Percentiles rank a stretch among this genome's conserved stretches.
These are phyloP conservation scores for Scleroderma bovista DNA, from an alignment of 768 basidiomycete species.

Conservation along the genomic window DNA sequence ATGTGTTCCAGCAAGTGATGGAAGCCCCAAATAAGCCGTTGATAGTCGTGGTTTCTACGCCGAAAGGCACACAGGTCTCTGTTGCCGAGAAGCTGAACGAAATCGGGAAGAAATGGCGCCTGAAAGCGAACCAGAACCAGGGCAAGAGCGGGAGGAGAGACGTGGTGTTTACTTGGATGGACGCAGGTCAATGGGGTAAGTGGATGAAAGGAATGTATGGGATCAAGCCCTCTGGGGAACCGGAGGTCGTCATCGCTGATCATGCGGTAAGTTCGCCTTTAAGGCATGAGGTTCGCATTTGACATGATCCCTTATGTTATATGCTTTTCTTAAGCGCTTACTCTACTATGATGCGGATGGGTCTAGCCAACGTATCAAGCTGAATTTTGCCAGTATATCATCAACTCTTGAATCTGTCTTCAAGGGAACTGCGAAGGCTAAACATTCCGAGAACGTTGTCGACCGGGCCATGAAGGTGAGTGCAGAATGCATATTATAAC, in stretches of 20 bases:
- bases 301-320: background rate
- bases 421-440: constrained; percentile 41
- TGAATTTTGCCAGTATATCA: constrained; percentile 56
- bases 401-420: constrained; percentile 65
- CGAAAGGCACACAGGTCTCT: constrained; percentile 28
- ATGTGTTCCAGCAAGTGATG: constrained; percentile 84
- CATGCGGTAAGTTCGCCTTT: constrained; percentile 51
- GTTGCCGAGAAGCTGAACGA: constrained; percentile 45
- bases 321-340: constrained; percentile 42
- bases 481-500: constrained; percentile 11
- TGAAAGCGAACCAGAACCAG: constrained; percentile 29
- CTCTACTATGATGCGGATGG: constrained; percentile 74
- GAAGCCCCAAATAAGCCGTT: constrained; percentile 68
- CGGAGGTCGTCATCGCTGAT: constrained; percentile 67
- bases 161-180: constrained; percentile 89
- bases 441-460: constrained; percentile 64
- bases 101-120: constrained; percentile 57
- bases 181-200: constrained; percentile 72
- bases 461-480: constrained; percentile 63
- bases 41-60: constrained; percentile 67
- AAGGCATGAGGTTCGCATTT: background rate
- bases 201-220: constrained; percentile 96
- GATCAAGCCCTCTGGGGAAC: constrained; percentile 32
- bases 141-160: constrained; percentile 33
- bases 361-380: constrained; percentile 45